Evolutionary conservation across 2,329 filamentous ascomycete species (phyloP), one percentile per base, ranked within the genome.

Genomic region (Xylaria sp.): DNA sequence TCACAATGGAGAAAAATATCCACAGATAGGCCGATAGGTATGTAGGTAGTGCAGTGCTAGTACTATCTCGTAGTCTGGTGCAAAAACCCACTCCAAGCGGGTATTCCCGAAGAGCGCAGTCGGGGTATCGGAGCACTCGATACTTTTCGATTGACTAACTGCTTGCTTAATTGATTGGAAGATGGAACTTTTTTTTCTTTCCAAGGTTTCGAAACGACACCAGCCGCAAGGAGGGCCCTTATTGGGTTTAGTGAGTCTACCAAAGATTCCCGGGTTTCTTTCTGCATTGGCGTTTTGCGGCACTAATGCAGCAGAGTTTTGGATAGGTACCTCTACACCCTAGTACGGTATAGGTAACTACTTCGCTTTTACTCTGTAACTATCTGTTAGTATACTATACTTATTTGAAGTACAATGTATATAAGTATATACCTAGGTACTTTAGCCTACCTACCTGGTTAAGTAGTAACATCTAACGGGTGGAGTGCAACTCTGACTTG

Each of bases 101-200:
- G 55, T 65, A 40, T 60, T 65, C 60, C 60, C 61, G 65, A 68
- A 35, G 35, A 47, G 55, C 47, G 9, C 29, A 63, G 32, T 32
- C 65, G 47, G 48, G 48, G 53, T 60, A 54, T 48, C 54, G 40
- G 59, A 48, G 37, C 18, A 18, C n/a, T n/a, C n/a, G n/a, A n/a
- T n/a, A 10, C 32, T 35, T 35, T 35, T 9, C 8, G 32, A 35
- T 35, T 35, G 32, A 35, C 32, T 35, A 10, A 35, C n/a, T n/a
- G n/a, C n/a, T n/a, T 35, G 10, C 6, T 32, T 32, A 10, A 35
- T 35, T 35, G 32, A 35, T 35, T 35, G 32, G 10, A 35, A 35
- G 32, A 35, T 35, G 32, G 32, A 35, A 8, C 32, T 35, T 35
- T 35, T 44, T n/a, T 44, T 44, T 3, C 10, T 42, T 42, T 18